Conservation (phyloP, 2,329 filamentous ascomycete genomes). For the Beauveria scarabaeidicola region DNA sequence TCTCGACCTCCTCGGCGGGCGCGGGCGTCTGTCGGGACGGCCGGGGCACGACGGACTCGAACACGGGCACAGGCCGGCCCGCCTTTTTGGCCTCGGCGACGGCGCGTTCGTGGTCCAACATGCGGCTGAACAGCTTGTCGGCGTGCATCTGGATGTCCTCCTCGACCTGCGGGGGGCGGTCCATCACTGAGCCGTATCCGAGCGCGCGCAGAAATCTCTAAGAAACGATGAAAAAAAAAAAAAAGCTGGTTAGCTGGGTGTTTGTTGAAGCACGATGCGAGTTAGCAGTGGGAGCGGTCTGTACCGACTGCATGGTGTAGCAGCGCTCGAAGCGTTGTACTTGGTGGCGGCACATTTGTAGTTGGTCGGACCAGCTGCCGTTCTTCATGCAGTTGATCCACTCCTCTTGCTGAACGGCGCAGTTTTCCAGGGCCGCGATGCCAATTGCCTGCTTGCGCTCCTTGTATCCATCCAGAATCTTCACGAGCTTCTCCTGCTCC, state of each 20-base stretch:
- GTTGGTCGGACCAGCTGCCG: conserved; percentile 57
- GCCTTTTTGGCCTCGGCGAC: conserved; percentile 61
- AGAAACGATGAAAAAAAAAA: neutral
- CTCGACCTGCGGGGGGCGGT: conserved; percentile 59
- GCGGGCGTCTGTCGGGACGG: conserved; percentile 17
- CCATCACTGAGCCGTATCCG: conserved; percentile 67
- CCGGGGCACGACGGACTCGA: conserved; percentile 46
- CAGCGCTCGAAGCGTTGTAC: conserved; percentile 74
- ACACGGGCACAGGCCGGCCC: conserved; percentile 48
- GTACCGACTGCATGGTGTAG: conserved; percentile 77
- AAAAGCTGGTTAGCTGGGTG: neutral
- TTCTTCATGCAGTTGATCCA: conserved; percentile 74
- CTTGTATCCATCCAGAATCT: conserved; percentile 78
- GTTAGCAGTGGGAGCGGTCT: conserved; percentile 17
- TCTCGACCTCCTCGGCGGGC: conserved; percentile 38
- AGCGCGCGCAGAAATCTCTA: conserved; percentile 83
- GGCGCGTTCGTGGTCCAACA: conserved; percentile 71
- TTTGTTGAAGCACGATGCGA: neutral
- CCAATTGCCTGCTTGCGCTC: conserved; percentile 71
- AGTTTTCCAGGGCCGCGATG: conserved; percentile 83
- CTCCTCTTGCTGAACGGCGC: conserved; percentile 74
- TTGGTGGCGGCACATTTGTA: conserved; percentile 76
- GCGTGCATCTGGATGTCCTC: conserved; percentile 95
- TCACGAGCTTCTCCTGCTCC: conserved; percentile 71
- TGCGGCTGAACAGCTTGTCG: conserved; percentile 78